Base-by-base conservation (phyloP, 2,329 filamentous ascomycete species). In the Colletotrichum somersetense region DNA sequence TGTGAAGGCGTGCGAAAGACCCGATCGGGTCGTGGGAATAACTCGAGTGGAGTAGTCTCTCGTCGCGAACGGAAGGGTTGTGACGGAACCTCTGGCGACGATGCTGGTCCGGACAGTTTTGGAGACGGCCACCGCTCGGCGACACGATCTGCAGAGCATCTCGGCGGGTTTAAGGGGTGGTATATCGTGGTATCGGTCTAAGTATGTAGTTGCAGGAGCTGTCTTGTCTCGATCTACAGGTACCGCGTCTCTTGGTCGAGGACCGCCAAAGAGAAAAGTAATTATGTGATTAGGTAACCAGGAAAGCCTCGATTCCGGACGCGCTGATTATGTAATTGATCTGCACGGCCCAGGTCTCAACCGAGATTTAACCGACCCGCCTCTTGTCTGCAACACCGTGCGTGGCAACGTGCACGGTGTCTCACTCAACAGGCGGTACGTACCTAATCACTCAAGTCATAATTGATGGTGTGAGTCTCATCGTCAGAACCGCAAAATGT, bases 1-100 rank as follows among this genome's bases (percentile, higher is more conserved):
- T 5, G 55, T 26, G 5, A 66, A 38, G 3, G 40, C 1, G 5
- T 55, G 46, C 5, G 48, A 42, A 1, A 23, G 8, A 33, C 16
- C 35, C 1, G 53, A 5, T 38, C 53, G 53, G 1, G 14, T 26
- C 3, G 46, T 8, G 7, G 12, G 3, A 11, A 18, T 14, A 6
- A n/a, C 52, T 33, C 46, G 33, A 8, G 67, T 23, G 55, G 55
- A 62, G 48, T 73, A 52, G 30, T 18, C 33, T 62, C 67, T 70
- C 52, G 68, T 89, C 81, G 75, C 85, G 83, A 72, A 83, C 83
- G 50, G 88, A 86, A 71, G 85, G 85, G 68, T 83, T 78, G 73
- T 75, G 75, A 5, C 48, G 44, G 73, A 46, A 30, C 57, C 56
- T 56, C 70, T 66, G 58, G 62, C 33, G 58, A 62, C 12, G 48